Base-by-base conservation (phyloP, 2,329 filamentous ascomycete species). In the Aspergillus luchuensis region DNA sequence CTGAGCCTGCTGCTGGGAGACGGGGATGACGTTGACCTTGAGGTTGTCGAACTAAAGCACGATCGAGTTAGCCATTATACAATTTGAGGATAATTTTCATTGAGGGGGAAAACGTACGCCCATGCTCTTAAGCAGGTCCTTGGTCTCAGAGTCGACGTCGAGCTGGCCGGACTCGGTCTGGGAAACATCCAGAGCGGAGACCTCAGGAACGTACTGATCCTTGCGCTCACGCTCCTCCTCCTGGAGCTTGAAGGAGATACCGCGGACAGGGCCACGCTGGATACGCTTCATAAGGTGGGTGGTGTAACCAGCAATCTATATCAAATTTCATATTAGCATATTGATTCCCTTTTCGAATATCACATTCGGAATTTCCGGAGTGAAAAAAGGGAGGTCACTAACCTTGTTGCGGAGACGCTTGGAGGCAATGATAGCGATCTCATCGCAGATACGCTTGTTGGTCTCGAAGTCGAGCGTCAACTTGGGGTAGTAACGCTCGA, bases 241-340 rank as follows among this genome's bases (percentile, higher is more conserved):
- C 86, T 99, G 95, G 65, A 99, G 91, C 89, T 99, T 99, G 93
- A 99, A 99, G 83, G 96, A 99, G 85, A 99, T 99, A 87, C 95
- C 95, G 76, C 95, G 96, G 83, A 99, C 95, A 71, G 95, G 95
- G 71, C 95, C 95, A 81, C 95, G 92, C 87, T 98, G 95, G 76
- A 99, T 99, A 84, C 95, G 95, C 90, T 98, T 98, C 96, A 99
- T 99, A 83, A 96, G 81, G 81, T 96, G 92, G 72, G 95, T 98
- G 76, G 94, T 97, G 89, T 97, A 98, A 76, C 95, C 95, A 78
- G 95, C 93, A 85, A 97, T 96, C 91, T 94, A 70, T 57, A 63
- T 19, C 43, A 38, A 15, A 19, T 25, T 36, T 2, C 23, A 21
- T 2, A 36, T 61, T 49, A 63, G 56, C 28, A 13, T 15, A 36